A percentile compares a stretch with the other conserved stretches of the same genome.
Conservation (phyloP, 805 yeast genomes). For the Starmerella powellii region DNA sequence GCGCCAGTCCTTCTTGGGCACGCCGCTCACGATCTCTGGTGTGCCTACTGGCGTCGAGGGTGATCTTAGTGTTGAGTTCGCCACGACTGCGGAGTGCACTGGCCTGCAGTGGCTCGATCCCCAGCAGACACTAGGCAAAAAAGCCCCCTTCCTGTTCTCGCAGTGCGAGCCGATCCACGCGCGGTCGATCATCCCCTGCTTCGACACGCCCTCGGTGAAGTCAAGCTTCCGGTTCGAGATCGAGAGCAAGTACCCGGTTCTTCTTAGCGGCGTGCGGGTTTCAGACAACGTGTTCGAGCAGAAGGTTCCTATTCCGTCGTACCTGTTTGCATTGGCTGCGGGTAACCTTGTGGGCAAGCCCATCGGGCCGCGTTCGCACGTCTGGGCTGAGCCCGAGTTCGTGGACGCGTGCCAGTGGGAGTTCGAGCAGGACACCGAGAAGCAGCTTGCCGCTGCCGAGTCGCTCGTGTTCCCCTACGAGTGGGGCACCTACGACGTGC, state of each 20-base stretch:
- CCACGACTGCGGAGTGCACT: slow-evolving; percentile 64
- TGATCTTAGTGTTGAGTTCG: slow-evolving; percentile 36
- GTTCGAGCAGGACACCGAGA: slow-evolving; percentile 64
- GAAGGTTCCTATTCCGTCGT: slow-evolving; percentile 74
- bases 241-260: slow-evolving; percentile 52
- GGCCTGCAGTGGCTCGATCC: slow-evolving; percentile 79
- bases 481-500: slow-evolving; percentile 72
- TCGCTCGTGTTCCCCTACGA: slow-evolving; percentile 63
- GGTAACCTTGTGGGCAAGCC: slow-evolving; percentile 58
- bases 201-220: slow-evolving; percentile 81
- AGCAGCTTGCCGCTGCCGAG: slow-evolving; percentile 69
- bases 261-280: slow-evolving; percentile 56
- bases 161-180: slow-evolving; percentile 91
- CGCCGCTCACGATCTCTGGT: slow-evolving; percentile 30
- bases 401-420: slow-evolving; percentile 63
- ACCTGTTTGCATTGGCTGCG: slow-evolving; percentile 71
- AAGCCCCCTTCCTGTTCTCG: slow-evolving; percentile 62
- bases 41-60: slow-evolving; percentile 15
- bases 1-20: slow-evolving; percentile 35
- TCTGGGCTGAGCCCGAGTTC: slow-evolving; percentile 63
- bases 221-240: slow-evolving; percentile 48
- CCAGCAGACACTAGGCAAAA: slow-evolving; percentile 60
- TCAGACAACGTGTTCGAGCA: slow-evolving; percentile 40
- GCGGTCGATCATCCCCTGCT: slow-evolving; percentile 74
- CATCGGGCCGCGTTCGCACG: slow-evolving; percentile 79